Conservation (phyloP, 768 basidiomycete genomes). For the Panaeolus papilionaceus region DNA sequence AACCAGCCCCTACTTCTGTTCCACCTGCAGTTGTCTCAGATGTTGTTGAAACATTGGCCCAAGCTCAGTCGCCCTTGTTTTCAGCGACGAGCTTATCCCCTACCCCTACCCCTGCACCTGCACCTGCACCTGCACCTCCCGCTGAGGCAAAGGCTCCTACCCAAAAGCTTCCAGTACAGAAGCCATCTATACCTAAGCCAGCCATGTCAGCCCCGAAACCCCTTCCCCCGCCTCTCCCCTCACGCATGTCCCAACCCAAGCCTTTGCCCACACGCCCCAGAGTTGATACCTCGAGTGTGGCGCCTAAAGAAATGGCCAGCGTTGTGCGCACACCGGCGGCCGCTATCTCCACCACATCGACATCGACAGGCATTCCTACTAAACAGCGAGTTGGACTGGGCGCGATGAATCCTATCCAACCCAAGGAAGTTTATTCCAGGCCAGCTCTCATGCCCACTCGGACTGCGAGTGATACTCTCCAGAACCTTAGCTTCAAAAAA, state of each 20-base stretch:
- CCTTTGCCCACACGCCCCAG: neutral
- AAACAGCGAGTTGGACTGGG: constrained; percentile 55
- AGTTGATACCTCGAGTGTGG: constrained; percentile 22
- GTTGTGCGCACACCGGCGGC: constrained; percentile 24
- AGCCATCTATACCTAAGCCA: neutral
- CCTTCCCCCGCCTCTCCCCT: neutral
- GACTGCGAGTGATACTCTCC: constrained; percentile 21
- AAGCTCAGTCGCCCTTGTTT: neutral
- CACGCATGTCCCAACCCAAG: neutral
- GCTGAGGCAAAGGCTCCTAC: neutral
- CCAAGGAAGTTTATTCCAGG: constrained; percentile 39
- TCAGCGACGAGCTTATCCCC: constrained; percentile 4
- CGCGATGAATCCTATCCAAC: constrained; percentile 41
- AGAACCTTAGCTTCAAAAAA: constrained; percentile 52
- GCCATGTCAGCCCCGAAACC: neutral
- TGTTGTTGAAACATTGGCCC: neutral
- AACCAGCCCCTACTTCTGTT: neutral
- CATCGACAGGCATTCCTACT: constrained; percentile 49
- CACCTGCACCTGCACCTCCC: neutral
- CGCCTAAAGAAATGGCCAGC: constrained; percentile 27
- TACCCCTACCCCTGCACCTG: neutral
- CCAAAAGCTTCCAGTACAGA: neutral
- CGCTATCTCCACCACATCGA: constrained; percentile 15
- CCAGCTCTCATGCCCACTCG: constrained; percentile 21
- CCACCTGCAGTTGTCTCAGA: neutral